Conservation (phyloP, 805 yeast species). For the Brettanomyces sp. region DNA sequence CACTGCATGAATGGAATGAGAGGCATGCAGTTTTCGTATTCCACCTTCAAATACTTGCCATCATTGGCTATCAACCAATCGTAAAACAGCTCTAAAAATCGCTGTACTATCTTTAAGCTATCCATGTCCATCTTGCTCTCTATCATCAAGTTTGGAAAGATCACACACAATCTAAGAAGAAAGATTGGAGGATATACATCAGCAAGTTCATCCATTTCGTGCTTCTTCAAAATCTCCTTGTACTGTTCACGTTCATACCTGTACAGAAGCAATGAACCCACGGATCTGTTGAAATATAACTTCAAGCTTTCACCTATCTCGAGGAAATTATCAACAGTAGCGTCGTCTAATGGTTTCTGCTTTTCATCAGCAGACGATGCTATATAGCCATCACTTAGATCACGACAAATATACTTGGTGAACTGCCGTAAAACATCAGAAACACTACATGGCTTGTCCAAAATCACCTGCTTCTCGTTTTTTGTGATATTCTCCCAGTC, state of each 20-base stretch:
- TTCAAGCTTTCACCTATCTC: slow-evolving; percentile 68
- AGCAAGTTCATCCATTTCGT: slow-evolving; percentile 15
- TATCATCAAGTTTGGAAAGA: slow-evolving; percentile 76
- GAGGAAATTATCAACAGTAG: slow-evolving; percentile 37
- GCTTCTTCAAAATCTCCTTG: slow-evolving; percentile 34
- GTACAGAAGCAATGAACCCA: slow-evolving; percentile 64
- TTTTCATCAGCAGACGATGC: slow-evolving; percentile 24
- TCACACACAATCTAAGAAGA: slow-evolving; percentile 63
- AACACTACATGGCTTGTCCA: slow-evolving; percentile 54
- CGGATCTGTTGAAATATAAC: slow-evolving; percentile 62
- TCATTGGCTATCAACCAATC: slow-evolving; percentile 40
- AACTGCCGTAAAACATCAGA: slow-evolving; percentile 47
- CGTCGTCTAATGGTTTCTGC: slow-evolving; percentile 26
- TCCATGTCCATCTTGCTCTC: slow-evolving; percentile 76
- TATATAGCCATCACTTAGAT: neutral
- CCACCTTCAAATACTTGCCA: slow-evolving; percentile 25
- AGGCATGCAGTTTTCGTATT: slow-evolving; percentile 44
- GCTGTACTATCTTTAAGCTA: slow-evolving; percentile 46
- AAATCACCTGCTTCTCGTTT: slow-evolving; percentile 55
- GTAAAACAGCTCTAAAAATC: slow-evolving; percentile 46
- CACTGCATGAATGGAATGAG: slow-evolving; percentile 10
- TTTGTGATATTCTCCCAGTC: slow-evolving; percentile 93
- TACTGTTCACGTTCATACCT: slow-evolving; percentile 73
- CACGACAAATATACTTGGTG: slow-evolving; percentile 4
- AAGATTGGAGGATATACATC: slow-evolving; percentile 76